A percentile compares a stretch with the other conserved stretches of the same genome.
These are phyloP conservation scores for Phytophthora chlamydospora DNA, from an alignment of 352 stramenopile genomes.

Conservation along the genomic window DNA sequence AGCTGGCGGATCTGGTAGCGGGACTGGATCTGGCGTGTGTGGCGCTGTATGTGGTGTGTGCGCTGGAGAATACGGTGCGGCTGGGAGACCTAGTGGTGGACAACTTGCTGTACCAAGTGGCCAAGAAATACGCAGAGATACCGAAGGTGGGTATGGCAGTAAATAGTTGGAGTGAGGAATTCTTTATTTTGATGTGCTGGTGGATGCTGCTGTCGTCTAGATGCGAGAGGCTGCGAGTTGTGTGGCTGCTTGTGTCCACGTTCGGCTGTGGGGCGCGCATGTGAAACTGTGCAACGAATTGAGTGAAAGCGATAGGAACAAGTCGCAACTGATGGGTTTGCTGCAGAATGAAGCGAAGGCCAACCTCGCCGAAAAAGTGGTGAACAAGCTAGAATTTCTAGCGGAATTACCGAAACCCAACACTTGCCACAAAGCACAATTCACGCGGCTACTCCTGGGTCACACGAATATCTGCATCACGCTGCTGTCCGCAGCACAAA, in stretches of 20 bases:
- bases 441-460: slow-evolving; percentile 55
- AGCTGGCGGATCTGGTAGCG: slow-evolving; percentile 34
- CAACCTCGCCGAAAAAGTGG: slow-evolving; percentile 6
- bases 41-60: slow-evolving; percentile 59
- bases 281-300: slow-evolving; percentile 22
- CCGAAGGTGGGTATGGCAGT: slow-evolving; percentile 34
- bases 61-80: slow-evolving; percentile 46
- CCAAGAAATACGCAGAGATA: slow-evolving; percentile 74
- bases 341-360: background rate
- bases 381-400: slow-evolving; percentile 16
- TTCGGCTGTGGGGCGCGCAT: slow-evolving; percentile 61
- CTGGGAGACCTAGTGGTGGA: slow-evolving; percentile 72
- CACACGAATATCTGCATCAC: slow-evolving; percentile 46
- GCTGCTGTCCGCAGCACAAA: slow-evolving; percentile 36
- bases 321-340: slow-evolving; percentile 17
- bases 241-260: slow-evolving; percentile 54
- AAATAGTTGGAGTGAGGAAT: background rate
- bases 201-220: slow-evolving; percentile 15
- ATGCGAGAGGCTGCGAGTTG: slow-evolving; percentile 34
- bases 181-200: background rate
- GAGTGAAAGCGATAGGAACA: background rate
- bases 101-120: slow-evolving; percentile 83
- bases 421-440: slow-evolving; percentile 48
- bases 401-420: slow-evolving; percentile 52
- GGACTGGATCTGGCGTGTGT: slow-evolving; percentile 61